phyloP scores from a whole-genome alignment of 2,329 filamentous ascomycete genomes.

The Trichothecium sympodiale region DNA sequence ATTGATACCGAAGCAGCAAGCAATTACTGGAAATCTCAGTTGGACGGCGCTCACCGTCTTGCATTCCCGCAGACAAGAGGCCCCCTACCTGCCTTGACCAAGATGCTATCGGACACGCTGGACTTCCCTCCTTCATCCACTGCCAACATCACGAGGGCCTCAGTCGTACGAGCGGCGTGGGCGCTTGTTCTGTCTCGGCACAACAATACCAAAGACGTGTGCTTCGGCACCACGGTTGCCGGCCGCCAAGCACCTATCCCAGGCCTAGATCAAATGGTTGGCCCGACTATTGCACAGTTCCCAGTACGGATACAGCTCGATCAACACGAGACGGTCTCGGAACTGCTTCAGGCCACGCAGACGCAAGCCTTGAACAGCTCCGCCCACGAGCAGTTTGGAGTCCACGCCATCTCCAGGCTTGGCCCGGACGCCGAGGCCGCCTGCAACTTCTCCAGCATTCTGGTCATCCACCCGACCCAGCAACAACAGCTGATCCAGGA shows the following conservation, averaged over 20 bases:
- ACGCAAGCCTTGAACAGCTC: slow-evolving; percentile 6
- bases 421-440: slow-evolving; percentile 1
- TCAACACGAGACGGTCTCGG: slow-evolving; percentile 16
- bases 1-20: slow-evolving; percentile 3
- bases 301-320: slow-evolving; percentile 14
- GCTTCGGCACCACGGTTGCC: slow-evolving; percentile 15
- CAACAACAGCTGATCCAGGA: no score
- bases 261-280: slow-evolving; percentile 13
- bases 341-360: slow-evolving; percentile 26
- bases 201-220: slow-evolving; percentile 21
- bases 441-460: slow-evolving; percentile 7
- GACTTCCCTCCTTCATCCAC: not conserved
- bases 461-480: slow-evolving; percentile 11
- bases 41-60: slow-evolving; percentile 5
- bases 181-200: slow-evolving; percentile 15
- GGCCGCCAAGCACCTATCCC: slow-evolving; percentile 9
- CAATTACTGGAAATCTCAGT: slow-evolving; percentile 7
- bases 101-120: not conserved
- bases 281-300: slow-evolving; percentile 15
- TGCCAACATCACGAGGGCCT: slow-evolving; percentile 7
- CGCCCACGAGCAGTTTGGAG: slow-evolving; percentile 7
- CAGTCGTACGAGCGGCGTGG: slow-evolving; percentile 13
- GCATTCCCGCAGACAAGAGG: not conserved
- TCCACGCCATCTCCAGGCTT: slow-evolving; percentile 7
- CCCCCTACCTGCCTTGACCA: not conserved